phyloP scores from a whole-genome alignment of 2,329 filamentous ascomycete species.

The Clonostachys rosea region DNA sequence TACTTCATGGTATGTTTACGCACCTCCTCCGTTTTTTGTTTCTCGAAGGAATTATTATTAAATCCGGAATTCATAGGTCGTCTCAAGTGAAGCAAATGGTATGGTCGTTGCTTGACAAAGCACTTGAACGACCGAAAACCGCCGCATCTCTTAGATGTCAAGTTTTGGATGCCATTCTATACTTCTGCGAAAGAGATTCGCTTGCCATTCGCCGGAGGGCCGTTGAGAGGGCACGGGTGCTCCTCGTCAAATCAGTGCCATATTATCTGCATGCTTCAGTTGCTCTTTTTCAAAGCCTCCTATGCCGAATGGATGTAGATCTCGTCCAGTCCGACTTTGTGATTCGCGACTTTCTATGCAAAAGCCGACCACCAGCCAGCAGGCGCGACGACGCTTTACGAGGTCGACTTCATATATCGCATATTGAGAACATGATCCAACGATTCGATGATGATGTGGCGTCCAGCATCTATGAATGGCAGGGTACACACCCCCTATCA shows the following conservation, averaged over 20 bases:
- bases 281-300: conserved; percentile 20
- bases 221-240: conserved; percentile 16
- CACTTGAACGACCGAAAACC: conserved; percentile 5
- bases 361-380: conserved; percentile 3
- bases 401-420: conserved; percentile 24
- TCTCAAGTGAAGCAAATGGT: conserved; percentile 12
- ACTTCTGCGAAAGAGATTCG: neutral
- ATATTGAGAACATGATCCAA: conserved; percentile 24
- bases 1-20: conserved; percentile 14
- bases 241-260: conserved; percentile 18
- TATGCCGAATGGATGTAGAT: conserved; percentile 16
- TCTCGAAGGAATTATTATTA: fast-evolving
- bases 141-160: conserved; percentile 7
- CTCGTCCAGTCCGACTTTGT: conserved; percentile 14
- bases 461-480: conserved; percentile 21
- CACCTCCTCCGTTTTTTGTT: fast-evolving
- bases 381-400: conserved; percentile 19
- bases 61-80: conserved; percentile 8
- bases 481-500: conserved; percentile 17
- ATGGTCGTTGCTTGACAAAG: conserved; percentile 16
- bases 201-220: neutral
- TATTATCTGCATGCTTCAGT: conserved; percentile 23
- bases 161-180: conserved; percentile 18
- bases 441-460: conserved; percentile 19
- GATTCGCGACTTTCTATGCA: conserved; percentile 14